Evolutionary conservation across 148 eudicot genomes (phyloP), one percentile per base, ranked within the genome.

Genomic region (Spergularia marina): DNA sequence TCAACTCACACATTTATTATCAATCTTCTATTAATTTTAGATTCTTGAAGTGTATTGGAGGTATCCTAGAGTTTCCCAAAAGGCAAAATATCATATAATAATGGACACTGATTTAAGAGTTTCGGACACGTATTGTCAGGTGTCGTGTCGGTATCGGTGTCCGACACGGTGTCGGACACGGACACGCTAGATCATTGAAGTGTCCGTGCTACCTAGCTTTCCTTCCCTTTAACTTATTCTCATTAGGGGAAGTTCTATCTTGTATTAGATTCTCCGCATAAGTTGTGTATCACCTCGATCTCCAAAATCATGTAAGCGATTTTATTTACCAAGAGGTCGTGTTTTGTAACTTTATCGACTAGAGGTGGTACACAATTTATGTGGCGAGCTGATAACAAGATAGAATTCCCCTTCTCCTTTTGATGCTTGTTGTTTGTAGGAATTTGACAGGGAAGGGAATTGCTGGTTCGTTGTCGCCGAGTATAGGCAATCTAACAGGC

Each of bases 381-480:
- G 49, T 9, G 49, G 49, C 49, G 6, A 15, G 8, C 20, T 64
- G 4, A 36, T 14, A 36, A 41, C 17, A 39, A 68, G 17, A 55
- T 18, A 34, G 47, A 57, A 8, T 7, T 44, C 6, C 52, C 17
- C n/a, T 70, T 14, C 17, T 25, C 68, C 17, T 23, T 57, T 40
- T 77, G 41, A 57, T 17, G 6, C 6, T 53, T 72, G 62, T 10
- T 74, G 54, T 66, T 53, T 79, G 77, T 64, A 94, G 98, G 83
- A 87, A 94, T 76, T 71, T 94, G 74, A 90, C 91, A 21, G 83
- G 85, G 34, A 70, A 67, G 67, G 90, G 91, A 44, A 61, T 94
- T 12, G 40, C 81, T 1, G 98, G 98, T 57, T 51, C 84, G 30
- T 73, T 94, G 25, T 79, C 93, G 0, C 56, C 81, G 12, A 84